Evolutionary conservation across 371 early-diverging fungal genomes (phyloP).

Genomic region (Mucor indicus): DNA sequence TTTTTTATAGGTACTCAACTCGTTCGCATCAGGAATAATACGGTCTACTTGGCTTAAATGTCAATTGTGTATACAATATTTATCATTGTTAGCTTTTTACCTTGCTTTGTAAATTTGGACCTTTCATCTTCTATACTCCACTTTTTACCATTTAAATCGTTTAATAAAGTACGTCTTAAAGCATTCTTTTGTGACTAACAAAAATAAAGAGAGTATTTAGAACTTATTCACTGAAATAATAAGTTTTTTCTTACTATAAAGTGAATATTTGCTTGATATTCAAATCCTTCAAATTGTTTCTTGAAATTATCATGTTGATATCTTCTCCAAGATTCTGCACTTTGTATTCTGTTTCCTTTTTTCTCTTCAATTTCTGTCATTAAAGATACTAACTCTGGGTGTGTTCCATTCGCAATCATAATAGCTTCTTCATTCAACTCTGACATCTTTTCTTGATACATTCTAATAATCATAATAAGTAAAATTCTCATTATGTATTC

Average conservation of each 20-base stretch:
- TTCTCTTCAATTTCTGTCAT: constrained; percentile 61
- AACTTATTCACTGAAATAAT: neutral
- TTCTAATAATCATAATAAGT: constrained; percentile 25
- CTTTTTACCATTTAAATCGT: constrained; percentile 8
- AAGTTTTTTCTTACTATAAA: constrained; percentile 36
- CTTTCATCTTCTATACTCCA: constrained; percentile 27
- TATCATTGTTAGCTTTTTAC: constrained; percentile 14
- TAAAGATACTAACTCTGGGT: constrained; percentile 54
- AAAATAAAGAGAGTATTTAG: neutral
- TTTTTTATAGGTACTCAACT: constrained; percentile 34
- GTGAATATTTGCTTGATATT: constrained; percentile 54
- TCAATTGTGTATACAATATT: constrained; percentile 3
- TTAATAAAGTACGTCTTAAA: constrained; percentile 14
- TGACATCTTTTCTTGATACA: constrained; percentile 59
- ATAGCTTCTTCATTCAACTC: constrained; percentile 58
- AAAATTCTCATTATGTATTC: neutral
- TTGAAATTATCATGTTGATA: constrained; percentile 48
- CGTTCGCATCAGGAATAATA: constrained; percentile 25
- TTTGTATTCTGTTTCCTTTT: constrained; percentile 46
- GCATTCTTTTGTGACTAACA: constrained; percentile 38
- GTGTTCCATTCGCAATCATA: constrained; percentile 60
- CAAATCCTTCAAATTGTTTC: constrained; percentile 47
- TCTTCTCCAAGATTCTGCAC: constrained; percentile 55
- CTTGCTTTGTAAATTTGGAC: constrained; percentile 9
- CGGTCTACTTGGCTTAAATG: constrained; percentile 15